A percentile compares a stretch with the other conserved stretches of the same genome.
Conservation (phyloP, 495 filamentous ascomycete species). For the Beverwykella pulmonaria region DNA sequence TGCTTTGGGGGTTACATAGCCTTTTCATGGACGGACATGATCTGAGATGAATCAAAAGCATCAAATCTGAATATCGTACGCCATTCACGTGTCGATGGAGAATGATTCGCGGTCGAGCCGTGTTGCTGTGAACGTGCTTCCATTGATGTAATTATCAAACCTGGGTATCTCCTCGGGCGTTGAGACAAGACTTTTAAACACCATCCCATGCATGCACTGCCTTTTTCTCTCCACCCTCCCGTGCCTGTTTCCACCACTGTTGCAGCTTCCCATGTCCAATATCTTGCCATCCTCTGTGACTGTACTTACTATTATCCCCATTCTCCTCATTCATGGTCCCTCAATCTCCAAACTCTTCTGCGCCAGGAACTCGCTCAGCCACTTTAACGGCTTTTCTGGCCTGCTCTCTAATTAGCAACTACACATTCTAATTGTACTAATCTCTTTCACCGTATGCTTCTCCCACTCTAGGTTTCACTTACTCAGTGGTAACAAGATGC, state of each 20-base stretch:
- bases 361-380: constrained; percentile 82
- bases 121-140: not conserved
- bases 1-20: constrained; percentile 21
- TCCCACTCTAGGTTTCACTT: constrained; percentile 41
- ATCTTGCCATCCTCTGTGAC: no score
- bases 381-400: constrained; percentile 82
- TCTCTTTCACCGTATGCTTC: not conserved
- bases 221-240: not conserved
- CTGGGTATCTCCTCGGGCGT: constrained; percentile 10
- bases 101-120: not conserved
- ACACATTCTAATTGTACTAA: no score
- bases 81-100: not conserved
- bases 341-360: constrained; percentile 74
- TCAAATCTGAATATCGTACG: not conserved
- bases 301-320: not conserved
- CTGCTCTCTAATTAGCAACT: constrained; percentile 41
- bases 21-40: constrained; percentile 21
- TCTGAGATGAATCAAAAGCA: constrained; percentile 33
- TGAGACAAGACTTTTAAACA: constrained; percentile 6
- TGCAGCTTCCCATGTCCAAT: no score
- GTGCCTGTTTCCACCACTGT: not conserved
- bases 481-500: constrained; percentile 79
- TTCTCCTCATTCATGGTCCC: constrained; percentile 32
- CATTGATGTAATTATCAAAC: not conserved
- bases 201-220: constrained; percentile 23